Evolutionary conservation across 768 basidiomycete genomes (phyloP).

Genomic region (Suillus subalutaceus): DNA sequence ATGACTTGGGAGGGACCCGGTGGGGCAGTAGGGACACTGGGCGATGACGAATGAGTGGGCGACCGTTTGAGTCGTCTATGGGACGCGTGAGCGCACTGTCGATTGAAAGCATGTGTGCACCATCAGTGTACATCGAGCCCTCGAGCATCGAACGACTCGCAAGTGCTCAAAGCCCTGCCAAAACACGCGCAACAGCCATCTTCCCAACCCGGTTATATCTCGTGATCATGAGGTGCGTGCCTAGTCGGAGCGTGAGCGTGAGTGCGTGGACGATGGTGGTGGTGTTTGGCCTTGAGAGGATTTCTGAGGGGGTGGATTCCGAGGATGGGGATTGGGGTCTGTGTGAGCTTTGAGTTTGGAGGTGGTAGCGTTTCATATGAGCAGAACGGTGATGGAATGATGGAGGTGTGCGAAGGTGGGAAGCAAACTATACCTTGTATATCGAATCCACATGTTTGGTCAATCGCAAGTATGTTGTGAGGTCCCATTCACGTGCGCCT

Average conservation of each 20-base stretch:
- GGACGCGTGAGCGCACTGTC: slow-evolving; percentile 14
- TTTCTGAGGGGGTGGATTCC: slow-evolving; percentile 3
- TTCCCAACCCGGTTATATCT: slow-evolving; percentile 94
- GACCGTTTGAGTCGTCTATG: slow-evolving; percentile 37
- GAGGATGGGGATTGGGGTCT: not conserved
- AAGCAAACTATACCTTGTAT: slow-evolving; percentile 62
- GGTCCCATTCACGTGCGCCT: slow-evolving; percentile 74
- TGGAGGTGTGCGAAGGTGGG: too few relatives aligned
- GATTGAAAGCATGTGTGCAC: not conserved
- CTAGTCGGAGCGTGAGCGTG: slow-evolving; percentile 59
- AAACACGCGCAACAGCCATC: slow-evolving; percentile 85
- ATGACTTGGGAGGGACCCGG: slow-evolving; percentile 63
- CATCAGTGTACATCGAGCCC: not conserved
- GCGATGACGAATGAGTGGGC: slow-evolving; percentile 78
- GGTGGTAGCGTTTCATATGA: not conserved
- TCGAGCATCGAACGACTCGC: slow-evolving; percentile 32
- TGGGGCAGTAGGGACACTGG: too few relatives aligned
- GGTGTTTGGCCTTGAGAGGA: slow-evolving; percentile 6
- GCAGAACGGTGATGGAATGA: not conserved
- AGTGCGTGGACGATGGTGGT: slow-evolving; percentile 69
- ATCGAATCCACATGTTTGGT: slow-evolving; percentile 91
- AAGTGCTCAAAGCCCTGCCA: slow-evolving; percentile 85
- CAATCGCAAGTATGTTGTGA: slow-evolving; percentile 75
- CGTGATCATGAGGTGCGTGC: slow-evolving; percentile 92
- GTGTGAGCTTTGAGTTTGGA: not conserved